These are phyloP conservation scores for Stipa capillata DNA, from an alignment of 176 grass and related monocot genomes.

Conservation along the genomic window DNA sequence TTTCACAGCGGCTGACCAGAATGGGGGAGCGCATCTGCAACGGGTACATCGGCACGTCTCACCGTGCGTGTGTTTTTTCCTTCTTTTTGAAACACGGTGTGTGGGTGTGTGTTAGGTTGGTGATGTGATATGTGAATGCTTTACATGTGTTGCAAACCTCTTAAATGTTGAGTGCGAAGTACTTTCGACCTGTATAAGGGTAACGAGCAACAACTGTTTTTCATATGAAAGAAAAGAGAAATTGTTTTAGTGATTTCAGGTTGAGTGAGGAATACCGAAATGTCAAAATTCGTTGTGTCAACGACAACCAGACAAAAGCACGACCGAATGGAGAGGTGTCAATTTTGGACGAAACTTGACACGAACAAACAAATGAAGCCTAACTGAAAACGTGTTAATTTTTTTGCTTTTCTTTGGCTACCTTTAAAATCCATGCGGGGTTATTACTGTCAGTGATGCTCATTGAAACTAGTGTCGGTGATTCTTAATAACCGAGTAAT, in stretches of 20 bases:
- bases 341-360: neutral
- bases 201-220: neutral
- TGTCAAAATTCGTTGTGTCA: neutral
- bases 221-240: too few relatives aligned
- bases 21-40: neutral
- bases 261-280: neutral
- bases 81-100: neutral
- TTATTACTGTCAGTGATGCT: neutral
- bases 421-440: neutral
- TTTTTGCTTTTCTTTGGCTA: neutral
- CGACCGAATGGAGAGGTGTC: neutral
- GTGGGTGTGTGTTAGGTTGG: slow-evolving; percentile 13
- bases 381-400: too few relatives aligned
- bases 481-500: too few relatives aligned
- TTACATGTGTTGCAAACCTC: neutral
- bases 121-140: slow-evolving; percentile 6
- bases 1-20: neutral
- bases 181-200: neutral
- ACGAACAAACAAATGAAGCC: too few relatives aligned
- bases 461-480: too few relatives aligned
- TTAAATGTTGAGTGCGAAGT: neutral
- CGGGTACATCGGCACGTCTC: neutral
- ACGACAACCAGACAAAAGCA: too few relatives aligned
- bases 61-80: neutral
- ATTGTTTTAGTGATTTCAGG: neutral